A percentile compares a stretch with the other conserved stretches of the same genome.
Conservation (phyloP, 192 early-diverging fungal species). For the Phlyctochytrium bullatum region DNA sequence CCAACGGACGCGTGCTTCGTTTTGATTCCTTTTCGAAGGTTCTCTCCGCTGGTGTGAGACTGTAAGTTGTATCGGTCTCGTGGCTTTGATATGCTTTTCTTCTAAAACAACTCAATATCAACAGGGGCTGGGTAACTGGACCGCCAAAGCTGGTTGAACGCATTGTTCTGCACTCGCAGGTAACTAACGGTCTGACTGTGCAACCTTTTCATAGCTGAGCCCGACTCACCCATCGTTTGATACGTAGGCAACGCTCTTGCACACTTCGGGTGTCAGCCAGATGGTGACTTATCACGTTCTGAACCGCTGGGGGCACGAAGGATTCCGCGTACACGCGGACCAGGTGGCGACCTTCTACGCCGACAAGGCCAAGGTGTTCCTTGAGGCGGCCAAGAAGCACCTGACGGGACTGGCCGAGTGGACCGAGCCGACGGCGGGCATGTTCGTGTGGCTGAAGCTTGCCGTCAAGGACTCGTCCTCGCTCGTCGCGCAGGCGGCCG, state of each 20-base stretch:
- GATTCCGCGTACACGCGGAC: conserved; percentile 72
- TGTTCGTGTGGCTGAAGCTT: conserved; percentile 86
- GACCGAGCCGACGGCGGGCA: conserved; percentile 57
- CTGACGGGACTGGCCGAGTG: conserved; percentile 55
- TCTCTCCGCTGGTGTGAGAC: conserved; percentile 79
- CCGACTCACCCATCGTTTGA: too few relatives aligned
- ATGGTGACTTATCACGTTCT: conserved; percentile 69
- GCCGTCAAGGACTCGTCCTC: conserved; percentile 40
- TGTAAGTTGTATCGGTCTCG: conserved; percentile 50
- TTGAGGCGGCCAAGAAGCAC: conserved; percentile 58
- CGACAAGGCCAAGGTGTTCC: conserved; percentile 65
- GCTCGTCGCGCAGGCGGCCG: conserved; percentile 43
- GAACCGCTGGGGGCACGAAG: conserved; percentile 74
- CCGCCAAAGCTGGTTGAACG: conserved; percentile 68
- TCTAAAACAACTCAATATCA: not conserved
- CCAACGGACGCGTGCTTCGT: conserved; percentile 82
- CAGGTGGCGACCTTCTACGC: conserved; percentile 73
- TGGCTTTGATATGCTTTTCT: not conserved
- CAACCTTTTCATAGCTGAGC: not conserved
- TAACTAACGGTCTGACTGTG: not conserved
- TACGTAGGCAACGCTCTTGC: conserved; percentile 64
- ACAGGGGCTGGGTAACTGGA: conserved; percentile 42
- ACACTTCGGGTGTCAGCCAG: conserved; percentile 82
- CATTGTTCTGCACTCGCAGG: conserved; percentile 75
- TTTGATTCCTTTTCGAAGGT: conserved; percentile 94